Percentiles rank a stretch among this genome's conserved stretches.
Evolutionary conservation across 805 yeast genomes (phyloP).

Genomic region (Sugiyamaella mastotermitis): DNA sequence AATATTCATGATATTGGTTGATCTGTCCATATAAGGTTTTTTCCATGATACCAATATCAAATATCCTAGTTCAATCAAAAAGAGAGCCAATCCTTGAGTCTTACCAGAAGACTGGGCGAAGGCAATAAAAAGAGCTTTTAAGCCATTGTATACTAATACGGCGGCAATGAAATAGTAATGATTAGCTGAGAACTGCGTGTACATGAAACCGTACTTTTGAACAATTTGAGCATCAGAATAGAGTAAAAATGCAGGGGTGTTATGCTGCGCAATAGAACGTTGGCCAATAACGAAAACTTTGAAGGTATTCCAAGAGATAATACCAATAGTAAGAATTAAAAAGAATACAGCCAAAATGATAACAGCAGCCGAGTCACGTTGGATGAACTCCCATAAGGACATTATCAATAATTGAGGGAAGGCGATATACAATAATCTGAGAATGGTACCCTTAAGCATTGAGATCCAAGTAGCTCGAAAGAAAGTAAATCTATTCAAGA

Average conservation of each 20-base stretch:
- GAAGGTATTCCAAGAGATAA: slow-evolving; percentile 60
- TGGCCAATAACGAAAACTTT: slow-evolving; percentile 61
- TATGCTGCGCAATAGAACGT: slow-evolving; percentile 50
- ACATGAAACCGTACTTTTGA: slow-evolving; percentile 80
- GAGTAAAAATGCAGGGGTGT: slow-evolving; percentile 81
- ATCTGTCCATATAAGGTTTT: slow-evolving; percentile 74
- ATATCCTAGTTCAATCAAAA: slow-evolving; percentile 69
- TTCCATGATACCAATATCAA: slow-evolving; percentile 55
- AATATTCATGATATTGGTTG: slow-evolving; percentile 74
- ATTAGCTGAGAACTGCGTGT: slow-evolving; percentile 79
- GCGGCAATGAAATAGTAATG: slow-evolving; percentile 81
- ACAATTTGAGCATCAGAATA: slow-evolving; percentile 72
- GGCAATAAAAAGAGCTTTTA: slow-evolving; percentile 68
- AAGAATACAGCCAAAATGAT: slow-evolving; percentile 73
- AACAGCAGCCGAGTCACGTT: slow-evolving; percentile 81
- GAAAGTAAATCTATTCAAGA: slow-evolving; percentile 32
- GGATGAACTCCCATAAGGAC: slow-evolving; percentile 82
- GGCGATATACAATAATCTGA: slow-evolving; percentile 77
- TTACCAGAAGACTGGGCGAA: slow-evolving; percentile 78
- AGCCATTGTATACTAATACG: slow-evolving; percentile 50
- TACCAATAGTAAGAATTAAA: slow-evolving; percentile 52
- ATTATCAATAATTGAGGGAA: slow-evolving; percentile 75
- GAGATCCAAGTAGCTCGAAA: slow-evolving; percentile 51
- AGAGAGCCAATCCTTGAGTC: slow-evolving; percentile 71
- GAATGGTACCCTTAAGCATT: slow-evolving; percentile 70